Evolutionary conservation across 2,329 filamentous ascomycete genomes (phyloP).

Genomic region (Alternaria sp.): DNA sequence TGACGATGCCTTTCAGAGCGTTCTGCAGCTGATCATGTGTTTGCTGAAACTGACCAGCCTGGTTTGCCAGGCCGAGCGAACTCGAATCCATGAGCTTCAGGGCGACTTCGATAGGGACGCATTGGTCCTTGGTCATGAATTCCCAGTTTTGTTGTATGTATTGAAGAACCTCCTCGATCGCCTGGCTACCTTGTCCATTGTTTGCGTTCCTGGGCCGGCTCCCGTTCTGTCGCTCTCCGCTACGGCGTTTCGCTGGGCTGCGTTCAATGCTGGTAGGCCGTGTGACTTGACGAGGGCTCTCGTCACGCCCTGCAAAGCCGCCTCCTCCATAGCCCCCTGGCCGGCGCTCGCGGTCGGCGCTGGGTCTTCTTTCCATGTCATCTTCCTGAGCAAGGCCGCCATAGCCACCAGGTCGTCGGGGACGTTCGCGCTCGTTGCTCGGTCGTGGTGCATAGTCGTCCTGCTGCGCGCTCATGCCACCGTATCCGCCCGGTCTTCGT

Average conservation of each 20-base stretch:
- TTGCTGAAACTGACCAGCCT: conserved; percentile 83
- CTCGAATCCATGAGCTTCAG: conserved; percentile 93
- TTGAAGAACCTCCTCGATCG: conserved; percentile 70
- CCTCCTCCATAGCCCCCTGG: conserved; percentile 50
- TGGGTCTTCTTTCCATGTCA: conserved; percentile 31
- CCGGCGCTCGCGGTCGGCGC: conserved; percentile 29
- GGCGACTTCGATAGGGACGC: conserved; percentile 92
- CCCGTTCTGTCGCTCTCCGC: conserved; percentile 43
- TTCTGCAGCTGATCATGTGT: conserved; percentile 90
- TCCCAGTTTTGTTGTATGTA: conserved; percentile 91
- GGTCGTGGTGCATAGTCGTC: conserved; percentile 29
- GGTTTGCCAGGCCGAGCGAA: conserved; percentile 89
- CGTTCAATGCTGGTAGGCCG: conserved; percentile 55
- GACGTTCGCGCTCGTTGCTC: conserved; percentile 27
- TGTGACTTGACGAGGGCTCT: conserved; percentile 41
- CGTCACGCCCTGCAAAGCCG: conserved; percentile 33
- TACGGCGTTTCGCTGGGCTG: conserved; percentile 51
- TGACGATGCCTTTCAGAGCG: conserved; percentile 92
- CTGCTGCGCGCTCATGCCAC: conserved; percentile 30
- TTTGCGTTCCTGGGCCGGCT: conserved; percentile 40
- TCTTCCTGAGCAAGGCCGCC: conserved; percentile 42
- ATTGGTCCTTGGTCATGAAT: conserved; percentile 87
- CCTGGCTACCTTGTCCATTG: conserved; percentile 52
- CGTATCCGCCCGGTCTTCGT: conserved; percentile 44
- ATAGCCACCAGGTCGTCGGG: conserved; percentile 35